These are phyloP conservation scores for Botrytis byssoidea DNA, from an alignment of 2,329 filamentous ascomycete species.

Conservation along the genomic window DNA sequence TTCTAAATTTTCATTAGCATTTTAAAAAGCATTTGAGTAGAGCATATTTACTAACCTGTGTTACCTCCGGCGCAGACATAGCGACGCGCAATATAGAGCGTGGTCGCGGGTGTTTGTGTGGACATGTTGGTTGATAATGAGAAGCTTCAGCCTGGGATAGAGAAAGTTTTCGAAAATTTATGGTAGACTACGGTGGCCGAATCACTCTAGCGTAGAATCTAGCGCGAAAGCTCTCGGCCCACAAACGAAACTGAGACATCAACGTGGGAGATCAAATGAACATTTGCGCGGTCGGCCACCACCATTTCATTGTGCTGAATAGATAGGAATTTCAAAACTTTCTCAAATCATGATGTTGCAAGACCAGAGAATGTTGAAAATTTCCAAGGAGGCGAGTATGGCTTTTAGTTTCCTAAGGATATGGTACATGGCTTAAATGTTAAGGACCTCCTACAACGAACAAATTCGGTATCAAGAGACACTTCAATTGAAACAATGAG, in stretches of 20 bases:
- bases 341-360: background rate
- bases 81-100: constrained; percentile 9
- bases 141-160: background rate
- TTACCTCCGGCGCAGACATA: constrained; percentile 18
- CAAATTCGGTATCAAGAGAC: background rate
- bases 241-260: background rate
- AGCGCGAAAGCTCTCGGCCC: background rate
- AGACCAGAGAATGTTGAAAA: background rate
- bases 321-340: too few relatives aligned
- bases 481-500: background rate
- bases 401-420: background rate
- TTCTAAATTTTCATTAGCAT: constrained; percentile 26
- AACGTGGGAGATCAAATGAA: background rate
- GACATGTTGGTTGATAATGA: constrained; percentile 8
- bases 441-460: background rate
- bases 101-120: background rate
- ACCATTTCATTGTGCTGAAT: background rate
- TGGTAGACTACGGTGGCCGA: constrained; percentile 13
- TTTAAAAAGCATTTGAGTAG: background rate
- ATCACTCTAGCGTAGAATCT: background rate
- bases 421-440: background rate
- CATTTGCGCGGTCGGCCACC: background rate
- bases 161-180: constrained; percentile 17
- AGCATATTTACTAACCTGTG: background rate
- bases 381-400: background rate